Conservation (phyloP, 78 protist species). For the Chrysochromulina tobinii region DNA sequence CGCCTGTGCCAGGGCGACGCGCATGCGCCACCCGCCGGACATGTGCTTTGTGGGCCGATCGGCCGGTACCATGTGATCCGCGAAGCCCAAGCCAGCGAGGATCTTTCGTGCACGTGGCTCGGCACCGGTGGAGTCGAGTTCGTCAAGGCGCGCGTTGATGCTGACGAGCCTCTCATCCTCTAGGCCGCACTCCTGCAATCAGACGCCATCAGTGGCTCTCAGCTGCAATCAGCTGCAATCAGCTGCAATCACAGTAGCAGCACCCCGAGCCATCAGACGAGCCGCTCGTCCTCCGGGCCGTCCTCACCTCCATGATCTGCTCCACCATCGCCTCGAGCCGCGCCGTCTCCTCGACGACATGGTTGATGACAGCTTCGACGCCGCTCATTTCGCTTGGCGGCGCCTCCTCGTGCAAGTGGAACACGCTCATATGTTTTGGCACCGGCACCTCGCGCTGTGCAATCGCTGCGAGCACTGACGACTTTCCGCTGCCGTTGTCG, state of each 20-base stretch:
- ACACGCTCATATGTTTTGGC: neutral
- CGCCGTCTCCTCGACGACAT: neutral
- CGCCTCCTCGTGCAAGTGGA: neutral
- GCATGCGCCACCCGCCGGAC: neutral
- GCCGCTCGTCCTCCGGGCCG: no score
- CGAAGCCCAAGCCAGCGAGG: slow-evolving; percentile 28
- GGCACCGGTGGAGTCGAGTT: neutral
- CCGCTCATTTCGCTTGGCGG: neutral
- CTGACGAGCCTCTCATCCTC: neutral
- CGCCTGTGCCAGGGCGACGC: neutral
- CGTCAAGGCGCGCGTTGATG: neutral
- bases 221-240: no score
- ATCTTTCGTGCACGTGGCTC: neutral
- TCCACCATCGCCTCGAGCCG: neutral
- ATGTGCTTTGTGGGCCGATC: neutral
- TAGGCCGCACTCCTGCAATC: no score
- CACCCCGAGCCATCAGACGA: no score
- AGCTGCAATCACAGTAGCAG: no score
- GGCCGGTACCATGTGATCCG: neutral
- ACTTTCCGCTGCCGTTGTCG: neutral
- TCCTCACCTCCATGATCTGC: neutral
- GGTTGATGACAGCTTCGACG: neutral
- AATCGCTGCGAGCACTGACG: neutral
- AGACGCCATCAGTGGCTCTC: no score
- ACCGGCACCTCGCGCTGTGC: neutral